A percentile compares a stretch with the other conserved stretches of the same genome.
These are phyloP conservation scores for Prunus yedoensis DNA, from an alignment of 331 rosid genomes.

Conservation along the genomic window DNA sequence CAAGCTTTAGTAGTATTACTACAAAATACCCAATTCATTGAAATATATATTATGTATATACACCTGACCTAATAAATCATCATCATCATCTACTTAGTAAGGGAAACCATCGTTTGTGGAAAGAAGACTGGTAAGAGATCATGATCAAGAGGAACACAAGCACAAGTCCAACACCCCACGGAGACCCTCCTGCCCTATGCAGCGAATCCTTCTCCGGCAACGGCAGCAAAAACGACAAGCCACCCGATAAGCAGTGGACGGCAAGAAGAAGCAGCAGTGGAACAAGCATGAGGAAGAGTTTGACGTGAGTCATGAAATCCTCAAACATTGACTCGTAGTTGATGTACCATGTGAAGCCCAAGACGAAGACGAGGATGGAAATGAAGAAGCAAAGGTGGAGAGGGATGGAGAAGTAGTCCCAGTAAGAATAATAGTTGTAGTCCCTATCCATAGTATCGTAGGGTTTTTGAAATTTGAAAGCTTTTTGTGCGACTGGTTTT, in stretches of 20 bases:
- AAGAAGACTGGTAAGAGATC: constrained; percentile 72
- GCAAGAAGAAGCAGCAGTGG: constrained; percentile 49
- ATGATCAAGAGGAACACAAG: constrained; percentile 58
- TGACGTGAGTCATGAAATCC: constrained; percentile 42
- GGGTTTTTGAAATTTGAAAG: not conserved
- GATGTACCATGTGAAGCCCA: constrained; percentile 68
- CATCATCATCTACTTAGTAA: constrained; percentile 32
- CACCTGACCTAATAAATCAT: not conserved
- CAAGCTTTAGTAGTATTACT: no score
- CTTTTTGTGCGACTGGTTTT: not conserved
- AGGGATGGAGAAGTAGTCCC: constrained; percentile 57
- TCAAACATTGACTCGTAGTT: constrained; percentile 58
- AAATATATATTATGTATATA: not conserved
- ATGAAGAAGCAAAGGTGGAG: constrained; percentile 53
- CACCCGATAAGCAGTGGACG: constrained; percentile 53
- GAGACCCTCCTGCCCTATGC: constrained; percentile 76
- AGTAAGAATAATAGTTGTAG: no score
- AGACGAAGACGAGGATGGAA: constrained; percentile 43
- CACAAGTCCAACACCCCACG: constrained; percentile 69
- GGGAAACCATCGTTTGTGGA: constrained; percentile 78
- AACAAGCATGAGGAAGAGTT: constrained; percentile 45
- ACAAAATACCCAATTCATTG: no score
- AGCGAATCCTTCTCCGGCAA: constrained; percentile 57
- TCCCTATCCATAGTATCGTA: constrained; percentile 40
- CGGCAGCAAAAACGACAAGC: constrained; percentile 28